Percentiles rank a stretch among this genome's conserved stretches.
Conservation (phyloP, 2,329 filamentous ascomycete genomes). For the Sporothrix euskadiensis region DNA sequence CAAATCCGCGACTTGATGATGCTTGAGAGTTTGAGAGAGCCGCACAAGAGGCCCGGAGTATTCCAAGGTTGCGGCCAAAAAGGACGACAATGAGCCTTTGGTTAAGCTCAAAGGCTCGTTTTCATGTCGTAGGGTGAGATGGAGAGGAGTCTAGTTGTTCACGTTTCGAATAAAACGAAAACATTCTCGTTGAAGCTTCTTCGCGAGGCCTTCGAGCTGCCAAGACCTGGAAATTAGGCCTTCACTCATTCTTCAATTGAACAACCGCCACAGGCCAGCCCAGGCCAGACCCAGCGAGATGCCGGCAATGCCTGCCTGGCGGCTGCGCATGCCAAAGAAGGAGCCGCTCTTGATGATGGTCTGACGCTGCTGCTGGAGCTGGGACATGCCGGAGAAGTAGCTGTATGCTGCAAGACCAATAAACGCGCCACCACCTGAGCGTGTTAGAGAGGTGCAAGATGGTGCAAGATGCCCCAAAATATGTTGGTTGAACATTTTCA, state of each 20-base stretch:
- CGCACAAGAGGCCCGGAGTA: background rate
- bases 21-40: background rate
- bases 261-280: slow-evolving; percentile 68
- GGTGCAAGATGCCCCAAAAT: background rate
- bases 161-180: background rate
- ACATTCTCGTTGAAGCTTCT: background rate
- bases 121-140: background rate
- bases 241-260: slow-evolving; percentile 39
- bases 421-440: slow-evolving; percentile 70
- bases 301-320: slow-evolving; percentile 64
- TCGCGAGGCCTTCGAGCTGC: background rate
- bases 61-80: no score
- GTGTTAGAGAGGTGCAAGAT: background rate
- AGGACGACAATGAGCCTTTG: background rate
- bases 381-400: slow-evolving; percentile 71
- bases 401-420: slow-evolving; percentile 75
- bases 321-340: slow-evolving; percentile 70
- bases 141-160: background rate
- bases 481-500: background rate
- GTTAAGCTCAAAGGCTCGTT: background rate
- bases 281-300: slow-evolving; percentile 69
- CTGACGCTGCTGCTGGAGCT: slow-evolving; percentile 67
- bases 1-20: background rate
- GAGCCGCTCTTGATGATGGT: slow-evolving; percentile 68
- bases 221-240: background rate